These are phyloP conservation scores for Hortiboletus flavorubellus DNA, from an alignment of 768 basidiomycete species.

Conservation along the genomic window DNA sequence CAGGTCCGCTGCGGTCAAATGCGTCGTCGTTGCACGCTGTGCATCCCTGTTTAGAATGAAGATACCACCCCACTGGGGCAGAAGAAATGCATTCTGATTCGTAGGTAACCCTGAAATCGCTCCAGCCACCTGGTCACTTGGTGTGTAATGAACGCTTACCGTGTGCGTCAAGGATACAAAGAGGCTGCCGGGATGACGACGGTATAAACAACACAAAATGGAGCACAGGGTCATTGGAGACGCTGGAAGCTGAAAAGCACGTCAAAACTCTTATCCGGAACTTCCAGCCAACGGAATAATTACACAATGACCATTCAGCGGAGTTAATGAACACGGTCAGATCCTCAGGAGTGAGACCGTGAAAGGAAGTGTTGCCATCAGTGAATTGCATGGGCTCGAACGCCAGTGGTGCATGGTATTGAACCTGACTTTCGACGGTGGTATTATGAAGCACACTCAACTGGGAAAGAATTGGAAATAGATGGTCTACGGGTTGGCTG, in stretches of 20 bases:
- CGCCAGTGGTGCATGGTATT: slow-evolving; percentile 86
- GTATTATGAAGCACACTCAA: slow-evolving; percentile 79
- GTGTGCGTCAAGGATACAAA: slow-evolving; percentile 58
- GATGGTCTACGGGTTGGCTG: slow-evolving; percentile 48
- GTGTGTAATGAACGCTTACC: slow-evolving; percentile 34
- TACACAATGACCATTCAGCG: slow-evolving; percentile 93
- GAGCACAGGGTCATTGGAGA: slow-evolving; percentile 89
- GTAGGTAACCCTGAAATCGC: slow-evolving; percentile 42
- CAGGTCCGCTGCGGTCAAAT: slow-evolving; percentile 41
- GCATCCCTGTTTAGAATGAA: slow-evolving; percentile 63
- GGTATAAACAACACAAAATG: slow-evolving; percentile 93
- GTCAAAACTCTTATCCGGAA: slow-evolving; percentile 4
- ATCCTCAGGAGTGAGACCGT: slow-evolving; percentile 73
- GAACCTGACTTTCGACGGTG: slow-evolving; percentile 91
- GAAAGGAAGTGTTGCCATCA: slow-evolving; percentile 35
- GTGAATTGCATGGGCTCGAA: slow-evolving; percentile 55
- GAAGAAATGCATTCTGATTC: slow-evolving; percentile 67
- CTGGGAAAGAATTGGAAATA: slow-evolving; percentile 60
- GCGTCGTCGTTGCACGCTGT: slow-evolving; percentile 23
- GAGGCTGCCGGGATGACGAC: slow-evolving; percentile 59
- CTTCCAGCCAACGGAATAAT: slow-evolving; percentile 19
- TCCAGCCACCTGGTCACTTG: slow-evolving; percentile 9
- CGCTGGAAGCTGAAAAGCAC: slow-evolving; percentile 68
- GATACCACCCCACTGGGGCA: slow-evolving; percentile 94
- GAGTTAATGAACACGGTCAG: slow-evolving; percentile 94